Percentiles rank a stretch among this genome's conserved stretches.
Evolutionary conservation across 768 basidiomycete species (phyloP).

Genomic region (Xanthoconium stramineum): DNA sequence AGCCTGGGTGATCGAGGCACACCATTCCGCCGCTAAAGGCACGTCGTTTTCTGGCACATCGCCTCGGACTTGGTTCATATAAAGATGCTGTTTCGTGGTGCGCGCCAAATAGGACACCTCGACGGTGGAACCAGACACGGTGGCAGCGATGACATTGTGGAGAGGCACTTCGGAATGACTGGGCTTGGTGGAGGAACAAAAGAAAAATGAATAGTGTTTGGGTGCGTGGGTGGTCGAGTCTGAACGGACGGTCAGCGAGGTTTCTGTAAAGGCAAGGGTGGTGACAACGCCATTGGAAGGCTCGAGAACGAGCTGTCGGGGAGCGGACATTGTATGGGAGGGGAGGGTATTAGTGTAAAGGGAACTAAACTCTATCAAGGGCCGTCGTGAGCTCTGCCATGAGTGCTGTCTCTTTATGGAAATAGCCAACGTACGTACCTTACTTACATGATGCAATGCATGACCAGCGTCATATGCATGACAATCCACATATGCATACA

Average conservation of each 20-base stretch:
- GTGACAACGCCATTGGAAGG: conserved; percentile 7
- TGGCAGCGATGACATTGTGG: conserved; percentile 56
- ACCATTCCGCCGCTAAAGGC: conserved; percentile 46
- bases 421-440: neutral
- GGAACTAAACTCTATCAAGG: conserved; percentile 3
- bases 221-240: conserved; percentile 6
- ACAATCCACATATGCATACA: neutral
- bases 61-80: conserved; percentile 40
- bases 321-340: conserved; percentile 13
- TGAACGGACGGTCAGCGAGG: conserved; percentile 26
- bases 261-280: conserved; percentile 28
- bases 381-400: neutral
- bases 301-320: conserved; percentile 20
- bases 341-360: neutral
- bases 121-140: conserved; percentile 35
- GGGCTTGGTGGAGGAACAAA: neutral
- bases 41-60: conserved; percentile 35
- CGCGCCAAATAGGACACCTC: conserved; percentile 52
- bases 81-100: conserved; percentile 40
- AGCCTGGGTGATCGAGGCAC: conserved; percentile 46
- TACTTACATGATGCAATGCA: no score
- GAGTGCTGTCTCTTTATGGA: neutral
- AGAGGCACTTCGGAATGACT: conserved; percentile 33
- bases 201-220: conserved; percentile 10
- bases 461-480: no score